Percentiles rank a stretch among this genome's conserved stretches.
These are phyloP conservation scores for Colletotrichum cuscutae DNA, from an alignment of 2,329 filamentous ascomycete genomes.

Conservation along the genomic window DNA sequence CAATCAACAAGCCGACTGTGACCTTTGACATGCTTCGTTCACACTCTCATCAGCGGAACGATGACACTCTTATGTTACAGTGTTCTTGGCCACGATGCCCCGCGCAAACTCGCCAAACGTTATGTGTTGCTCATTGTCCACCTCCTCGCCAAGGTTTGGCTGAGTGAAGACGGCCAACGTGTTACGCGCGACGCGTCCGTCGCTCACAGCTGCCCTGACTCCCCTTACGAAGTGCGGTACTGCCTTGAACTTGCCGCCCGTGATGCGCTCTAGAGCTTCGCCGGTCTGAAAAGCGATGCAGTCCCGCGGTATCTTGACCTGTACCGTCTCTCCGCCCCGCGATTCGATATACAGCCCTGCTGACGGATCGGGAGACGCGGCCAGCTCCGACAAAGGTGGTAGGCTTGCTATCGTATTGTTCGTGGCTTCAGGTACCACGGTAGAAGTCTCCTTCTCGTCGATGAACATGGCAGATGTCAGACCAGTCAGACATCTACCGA, in stretches of 20 bases:
- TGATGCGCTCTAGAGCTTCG: slow-evolving; percentile 91
- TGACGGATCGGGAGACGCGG: slow-evolving; percentile 80
- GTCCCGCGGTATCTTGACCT: slow-evolving; percentile 90
- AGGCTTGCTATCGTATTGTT: slow-evolving; percentile 43
- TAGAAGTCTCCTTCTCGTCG: slow-evolving; percentile 70
- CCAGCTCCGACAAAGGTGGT: slow-evolving; percentile 74
- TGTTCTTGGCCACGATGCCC: slow-evolving; percentile 69
- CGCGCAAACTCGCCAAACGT: slow-evolving; percentile 82
- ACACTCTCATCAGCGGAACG: neutral
- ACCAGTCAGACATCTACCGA: slow-evolving; percentile 83
- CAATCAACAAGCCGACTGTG: neutral
- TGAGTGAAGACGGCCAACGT: slow-evolving; percentile 97
- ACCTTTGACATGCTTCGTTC: neutral
- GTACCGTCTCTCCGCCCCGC: slow-evolving; percentile 82
- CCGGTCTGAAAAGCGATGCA: slow-evolving; percentile 97
- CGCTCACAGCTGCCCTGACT: slow-evolving; percentile 65
- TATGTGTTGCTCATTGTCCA: slow-evolving; percentile 73
- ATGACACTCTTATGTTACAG: slow-evolving; percentile 48
- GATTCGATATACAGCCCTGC: slow-evolving; percentile 96
- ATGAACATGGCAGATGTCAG: slow-evolving; percentile 97
- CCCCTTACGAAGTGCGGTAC: slow-evolving; percentile 96
- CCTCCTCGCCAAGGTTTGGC: slow-evolving; percentile 86
- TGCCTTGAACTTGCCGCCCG: slow-evolving; percentile 88
- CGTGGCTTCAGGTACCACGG: slow-evolving; percentile 45
- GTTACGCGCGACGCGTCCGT: slow-evolving; percentile 75